Evolutionary conservation across 306 rosid genomes (phyloP).

Genomic region (Vicia faba): DNA sequence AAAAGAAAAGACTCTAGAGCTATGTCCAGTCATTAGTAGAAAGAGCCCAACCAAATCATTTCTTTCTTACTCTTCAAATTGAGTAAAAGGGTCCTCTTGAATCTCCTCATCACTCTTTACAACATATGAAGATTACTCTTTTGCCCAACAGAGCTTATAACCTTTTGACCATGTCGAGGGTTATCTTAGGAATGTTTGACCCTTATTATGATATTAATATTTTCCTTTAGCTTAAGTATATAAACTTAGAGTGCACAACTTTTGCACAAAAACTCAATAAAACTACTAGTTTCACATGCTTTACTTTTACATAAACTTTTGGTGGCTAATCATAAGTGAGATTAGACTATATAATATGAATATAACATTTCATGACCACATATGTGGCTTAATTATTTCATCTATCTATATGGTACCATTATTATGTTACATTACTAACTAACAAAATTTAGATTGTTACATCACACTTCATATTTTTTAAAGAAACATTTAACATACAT

Average conservation of each 20-base stretch:
- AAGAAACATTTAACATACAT: slow-evolving; percentile 57
- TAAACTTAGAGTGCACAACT: slow-evolving; percentile 6
- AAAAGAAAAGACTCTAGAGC: slow-evolving; percentile 34
- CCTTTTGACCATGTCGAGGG: slow-evolving; percentile 44
- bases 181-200: slow-evolving; percentile 48
- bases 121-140: slow-evolving; percentile 37
- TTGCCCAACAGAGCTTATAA: slow-evolving; percentile 8
- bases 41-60: slow-evolving; percentile 32
- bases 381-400: slow-evolving; percentile 22
- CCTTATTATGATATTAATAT: slow-evolving; percentile 10
- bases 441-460: slow-evolving; percentile 35
- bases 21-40: slow-evolving; percentile 15
- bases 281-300: slow-evolving; percentile 16
- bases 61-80: slow-evolving; percentile 33
- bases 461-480: not conserved
- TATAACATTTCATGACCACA: slow-evolving; percentile 21
- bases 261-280: slow-evolving; percentile 28
- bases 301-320: slow-evolving; percentile 38
- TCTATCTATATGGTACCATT: slow-evolving; percentile 23
- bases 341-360: slow-evolving; percentile 20
- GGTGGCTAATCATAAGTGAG: slow-evolving; percentile 31
- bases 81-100: slow-evolving; percentile 56
- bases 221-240: slow-evolving; percentile 23
- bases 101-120: slow-evolving; percentile 36
- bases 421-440: slow-evolving; percentile 38